phyloP scores from a whole-genome alignment of 1,284 basidiomycete species.

The Mycosarcoma maydis region DNA sequence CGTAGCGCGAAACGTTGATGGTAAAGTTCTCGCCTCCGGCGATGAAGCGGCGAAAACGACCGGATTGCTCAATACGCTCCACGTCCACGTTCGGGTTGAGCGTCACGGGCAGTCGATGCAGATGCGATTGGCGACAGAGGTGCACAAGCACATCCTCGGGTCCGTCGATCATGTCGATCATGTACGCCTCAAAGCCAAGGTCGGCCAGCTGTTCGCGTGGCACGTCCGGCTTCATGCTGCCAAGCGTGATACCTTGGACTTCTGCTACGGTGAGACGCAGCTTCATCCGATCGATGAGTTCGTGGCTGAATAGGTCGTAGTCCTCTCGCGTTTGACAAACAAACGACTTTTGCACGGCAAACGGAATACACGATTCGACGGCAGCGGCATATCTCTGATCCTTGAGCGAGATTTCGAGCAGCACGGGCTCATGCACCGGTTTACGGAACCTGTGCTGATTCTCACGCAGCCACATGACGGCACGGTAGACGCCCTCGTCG shows the following conservation, averaged over 20 bases:
- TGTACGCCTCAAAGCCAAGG: conserved; percentile 83
- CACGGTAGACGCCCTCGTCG: conserved; percentile 74
- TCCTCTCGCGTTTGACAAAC: conserved; percentile 87
- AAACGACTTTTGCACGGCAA: conserved; percentile 76
- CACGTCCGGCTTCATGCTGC: conserved; percentile 35
- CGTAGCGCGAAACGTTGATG: conserved; percentile 79
- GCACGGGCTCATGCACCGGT: conserved; percentile 84
- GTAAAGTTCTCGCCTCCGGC: conserved; percentile 73
- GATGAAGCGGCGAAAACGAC: conserved; percentile 72
- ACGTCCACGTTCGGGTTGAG: conserved; percentile 72
- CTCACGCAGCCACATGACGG: conserved; percentile 80
- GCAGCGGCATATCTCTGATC: conserved; percentile 75
- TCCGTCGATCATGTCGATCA: conserved; percentile 76
- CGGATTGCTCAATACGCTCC: conserved; percentile 73
- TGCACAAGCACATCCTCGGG: conserved; percentile 69
- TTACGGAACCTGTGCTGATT: conserved; percentile 78
- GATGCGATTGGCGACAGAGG: conserved; percentile 55
- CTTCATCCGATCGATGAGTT: conserved; percentile 72
- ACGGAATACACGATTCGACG: conserved; percentile 79
- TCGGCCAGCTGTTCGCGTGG: conserved; percentile 71
- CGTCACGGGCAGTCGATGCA: conserved; percentile 71
- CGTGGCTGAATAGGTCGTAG: conserved; percentile 73
- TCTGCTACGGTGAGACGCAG: conserved; percentile 65
- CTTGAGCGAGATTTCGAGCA: conserved; percentile 77
- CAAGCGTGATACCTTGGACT: conserved; percentile 46